A percentile compares a stretch with the other conserved stretches of the same genome.
Evolutionary conservation across 441 rosid genomes (phyloP).

Genomic region (Adansonia grandidieri): DNA sequence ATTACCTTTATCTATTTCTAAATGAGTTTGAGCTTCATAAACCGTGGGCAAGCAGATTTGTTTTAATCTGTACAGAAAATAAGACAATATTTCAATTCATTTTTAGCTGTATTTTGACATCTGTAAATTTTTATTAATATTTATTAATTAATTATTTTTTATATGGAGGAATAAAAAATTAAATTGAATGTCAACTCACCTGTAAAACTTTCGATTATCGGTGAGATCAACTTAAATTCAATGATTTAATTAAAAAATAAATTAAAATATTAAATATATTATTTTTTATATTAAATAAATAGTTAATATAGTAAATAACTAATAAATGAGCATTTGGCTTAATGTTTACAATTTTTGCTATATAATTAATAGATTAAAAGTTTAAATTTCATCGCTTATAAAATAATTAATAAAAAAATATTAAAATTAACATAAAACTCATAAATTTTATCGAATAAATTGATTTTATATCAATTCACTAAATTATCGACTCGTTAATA

Average conservation of each 20-base stretch:
- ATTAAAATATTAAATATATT: no score
- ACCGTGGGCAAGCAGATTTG: neutral
- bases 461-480: no score
- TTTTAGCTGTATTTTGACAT: conserved; percentile 1
- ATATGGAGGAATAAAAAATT: neutral
- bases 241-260: neutral
- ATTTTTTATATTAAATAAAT: no score
- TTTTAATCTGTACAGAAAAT: neutral
- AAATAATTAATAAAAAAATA: no score
- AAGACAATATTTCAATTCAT: neutral
- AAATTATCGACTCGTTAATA: no score
- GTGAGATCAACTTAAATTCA: neutral
- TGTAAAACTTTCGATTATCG: neutral
- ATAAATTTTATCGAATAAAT: no score
- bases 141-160: neutral
- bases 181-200: neutral
- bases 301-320: no score
- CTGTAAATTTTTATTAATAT: neutral
- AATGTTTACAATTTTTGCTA: no score
- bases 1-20: neutral
- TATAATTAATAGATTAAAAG: no score
- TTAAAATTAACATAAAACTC: no score
- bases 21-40: neutral
- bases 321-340: no score
- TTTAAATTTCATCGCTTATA: no score